phyloP scores from a whole-genome alignment of 139 green algal genomes.

The Chlamydomonas sp. region DNA sequence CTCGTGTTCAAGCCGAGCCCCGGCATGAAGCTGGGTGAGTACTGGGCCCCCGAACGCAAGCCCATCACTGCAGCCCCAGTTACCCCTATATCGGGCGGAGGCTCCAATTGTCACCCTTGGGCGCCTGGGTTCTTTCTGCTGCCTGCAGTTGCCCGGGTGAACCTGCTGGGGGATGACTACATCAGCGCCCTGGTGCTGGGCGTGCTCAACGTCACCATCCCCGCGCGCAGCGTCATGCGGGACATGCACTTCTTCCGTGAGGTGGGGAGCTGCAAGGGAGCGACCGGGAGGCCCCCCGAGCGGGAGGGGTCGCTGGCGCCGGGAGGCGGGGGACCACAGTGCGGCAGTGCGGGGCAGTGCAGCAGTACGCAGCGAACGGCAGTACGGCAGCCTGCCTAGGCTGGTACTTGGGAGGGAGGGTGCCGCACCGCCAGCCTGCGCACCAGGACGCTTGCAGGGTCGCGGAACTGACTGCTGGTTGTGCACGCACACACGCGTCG shows the following conservation, averaged over 20 bases:
- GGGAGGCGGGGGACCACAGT: neutral
- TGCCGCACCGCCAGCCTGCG: too few species aligned
- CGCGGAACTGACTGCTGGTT: too few species aligned
- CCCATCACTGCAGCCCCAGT: neutral
- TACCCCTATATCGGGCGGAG: neutral
- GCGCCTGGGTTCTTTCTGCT: neutral
- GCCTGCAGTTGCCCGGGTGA: slow-evolving; percentile 68
- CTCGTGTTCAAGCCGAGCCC: slow-evolving; percentile 55
- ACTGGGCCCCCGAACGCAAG: neutral
- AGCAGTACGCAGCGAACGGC: neutral
- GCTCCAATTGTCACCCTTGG: neutral
- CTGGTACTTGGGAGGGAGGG: too few species aligned
- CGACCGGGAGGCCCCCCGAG: too few species aligned
- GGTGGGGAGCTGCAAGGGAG: neutral
- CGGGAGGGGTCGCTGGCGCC: neutral
- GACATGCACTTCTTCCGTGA: slow-evolving; percentile 42
- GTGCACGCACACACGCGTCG: too few species aligned
- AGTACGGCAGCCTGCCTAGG: neutral
- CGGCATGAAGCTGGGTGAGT: slow-evolving; percentile 54
- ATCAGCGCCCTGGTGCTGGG: slow-evolving; percentile 76
- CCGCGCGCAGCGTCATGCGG: slow-evolving; percentile 44
- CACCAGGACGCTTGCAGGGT: too few species aligned
- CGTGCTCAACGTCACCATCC: slow-evolving; percentile 74
- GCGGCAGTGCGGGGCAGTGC: neutral
- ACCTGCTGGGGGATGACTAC: slow-evolving; percentile 70